Base-by-base conservation (phyloP, 1,139 yeast species). In the Suhomyces bribrorum region DNA sequence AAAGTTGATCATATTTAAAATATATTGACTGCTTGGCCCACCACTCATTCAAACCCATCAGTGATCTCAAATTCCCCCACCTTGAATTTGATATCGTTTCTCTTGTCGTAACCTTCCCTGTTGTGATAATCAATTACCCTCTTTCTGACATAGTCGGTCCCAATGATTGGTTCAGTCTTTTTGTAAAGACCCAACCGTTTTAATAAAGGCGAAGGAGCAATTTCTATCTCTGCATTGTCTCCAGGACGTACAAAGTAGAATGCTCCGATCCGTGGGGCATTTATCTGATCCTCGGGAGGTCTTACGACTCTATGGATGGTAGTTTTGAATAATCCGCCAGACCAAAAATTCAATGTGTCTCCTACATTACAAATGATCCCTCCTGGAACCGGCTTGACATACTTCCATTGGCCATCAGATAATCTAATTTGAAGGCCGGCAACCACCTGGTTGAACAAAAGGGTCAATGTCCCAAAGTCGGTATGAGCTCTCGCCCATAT, bases 191-290 rank as follows among this genome's bases (percentile, higher is more conserved):
- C 67, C 26, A 59, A 46, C 25, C 59, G 46, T 34, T 55, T 53
- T 29, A 64, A 52, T 17, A 62, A 40, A 1, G 69, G 68, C 4
- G 68, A 62, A 23, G 61, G 60, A 7, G 62, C 65, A 6, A 62
- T 45, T 29, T 59, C 52, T 14, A 62, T 55, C 15, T 43, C 35
- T 11, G 61, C 56, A 3, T 57, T 54, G 34, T 61, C 64, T 13
- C 66, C 65, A 4, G 69, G 69, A 23, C 69, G 56, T 7, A 62
- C 59, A 43, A 64, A 64, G 36, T 64, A 64, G 40, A 64, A 61
- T 1, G 62, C 48, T 1, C 68, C 69, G 24, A 62, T 59, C 22
- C 69, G 41, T 7, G 64, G 64, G 7, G 56, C 53, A 27, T 46
- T 36, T 8, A 59, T 44, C 41, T 62, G 67, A 35, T 62, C 67